Conservation (phyloP, 2,329 filamentous ascomycete genomes). For the Sporothrix globosa region DNA sequence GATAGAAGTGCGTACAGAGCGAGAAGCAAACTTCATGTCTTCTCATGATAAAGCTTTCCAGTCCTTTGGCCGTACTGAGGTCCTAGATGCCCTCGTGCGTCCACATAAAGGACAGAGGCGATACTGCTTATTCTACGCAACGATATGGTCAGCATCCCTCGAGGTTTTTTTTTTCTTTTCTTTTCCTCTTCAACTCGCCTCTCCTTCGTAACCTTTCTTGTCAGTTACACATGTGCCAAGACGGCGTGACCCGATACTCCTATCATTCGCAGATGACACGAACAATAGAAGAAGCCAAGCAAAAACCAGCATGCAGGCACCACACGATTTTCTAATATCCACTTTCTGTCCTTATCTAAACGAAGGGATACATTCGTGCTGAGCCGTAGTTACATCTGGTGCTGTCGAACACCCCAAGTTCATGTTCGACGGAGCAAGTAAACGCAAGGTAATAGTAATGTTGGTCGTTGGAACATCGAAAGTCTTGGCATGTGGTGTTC, state of each 20-base stretch:
- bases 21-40: too few relatives aligned
- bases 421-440: background rate
- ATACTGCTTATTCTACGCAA: background rate
- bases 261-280: background rate
- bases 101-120: background rate
- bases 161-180: background rate
- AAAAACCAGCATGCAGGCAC: background rate
- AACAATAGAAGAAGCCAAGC: background rate
- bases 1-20: background rate
- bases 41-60: too few relatives aligned
- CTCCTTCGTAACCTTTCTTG: background rate
- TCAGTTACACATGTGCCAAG: background rate
- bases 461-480: background rate
- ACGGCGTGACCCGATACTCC: conserved; percentile 13
- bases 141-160: background rate
- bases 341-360: background rate
- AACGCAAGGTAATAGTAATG: background rate
- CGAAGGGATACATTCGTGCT: background rate
- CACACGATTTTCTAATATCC: background rate
- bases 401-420: background rate
- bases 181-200: background rate
- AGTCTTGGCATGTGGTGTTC: background rate
- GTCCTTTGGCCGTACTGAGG: too few relatives aligned
- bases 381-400: background rate
- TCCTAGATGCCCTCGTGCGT: too few relatives aligned